Evolutionary conservation across 768 basidiomycete species (phyloP), one percentile per base, ranked within the genome.

Genomic region (Amanita inopinata): DNA sequence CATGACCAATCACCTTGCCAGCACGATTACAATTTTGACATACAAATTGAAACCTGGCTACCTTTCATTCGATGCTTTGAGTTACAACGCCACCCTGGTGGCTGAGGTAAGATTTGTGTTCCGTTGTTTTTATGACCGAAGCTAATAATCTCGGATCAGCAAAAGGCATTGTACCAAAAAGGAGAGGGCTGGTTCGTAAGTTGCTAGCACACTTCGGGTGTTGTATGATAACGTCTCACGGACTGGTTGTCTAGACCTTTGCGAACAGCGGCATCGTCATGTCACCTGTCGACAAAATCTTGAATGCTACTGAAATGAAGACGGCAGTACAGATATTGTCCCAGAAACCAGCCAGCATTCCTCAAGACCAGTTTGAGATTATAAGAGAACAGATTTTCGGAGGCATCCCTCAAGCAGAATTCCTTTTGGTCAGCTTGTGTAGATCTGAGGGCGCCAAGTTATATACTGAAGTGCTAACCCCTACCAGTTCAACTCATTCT

Each of bases 401-500:
- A 27, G 57, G 53, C 28, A 46, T 56, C 31, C 57, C 61, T 14
- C 60, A 61, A 39, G 51, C 46, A 14, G 61, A 62, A 43, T 62
- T 50, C 37, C 40, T 61, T 7, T 32, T 62, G 33, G 60, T 62
- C 30, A 30, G 56, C 40, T 33, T 18, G 15, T 38, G 17, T 11
- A 25, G 9, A 36, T 31, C 30, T 11, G n/a, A 4, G 10, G 9
- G 14, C 15, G 19, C 22, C 25, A 2, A n/a, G 19, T 28, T 7
- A 14, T 37, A n/a, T 22, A 19, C 17, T 30, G 11, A 33, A 22
- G 35, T 20, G 4, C 22, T 38, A 24, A 38, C 20, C 7, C 3
- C 27, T 17, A 31, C 32, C 24, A 60, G 63, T 61, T 62, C 51
- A 58, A 61, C 33, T 58, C 60, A 1, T 61, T 61, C 50, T 58